Base-by-base conservation (phyloP, 2,329 filamentous ascomycete species). In the Colletotrichum filicis region DNA sequence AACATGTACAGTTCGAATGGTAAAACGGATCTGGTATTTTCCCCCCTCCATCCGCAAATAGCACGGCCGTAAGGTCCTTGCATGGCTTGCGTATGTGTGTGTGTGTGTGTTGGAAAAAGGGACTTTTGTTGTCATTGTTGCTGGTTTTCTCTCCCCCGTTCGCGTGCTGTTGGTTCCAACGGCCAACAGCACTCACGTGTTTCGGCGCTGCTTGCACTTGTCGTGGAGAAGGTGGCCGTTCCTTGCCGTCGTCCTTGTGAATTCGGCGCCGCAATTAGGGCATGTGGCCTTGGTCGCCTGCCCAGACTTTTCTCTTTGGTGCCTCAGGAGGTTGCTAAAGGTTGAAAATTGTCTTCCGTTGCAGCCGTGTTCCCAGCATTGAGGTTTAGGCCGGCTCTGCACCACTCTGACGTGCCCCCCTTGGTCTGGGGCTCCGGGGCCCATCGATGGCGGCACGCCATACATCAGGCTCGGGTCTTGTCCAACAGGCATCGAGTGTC, bases 361-460 rank as follows among this genome's bases (percentile, higher is more conserved):
- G 86, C 96, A 98, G 12, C 95, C 96, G 79, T 98, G 96, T 74
- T 98, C 96, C 94, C 94, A 98, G 83, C 96, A 98, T 81, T 97
- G 95, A 58, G 95, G 95, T 84, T 97, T 97, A n/a, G 95, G 95
- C 76, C 94, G 90, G 77, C 91, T 92, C 81, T 93, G 92, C 22
- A 95, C 88, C 19, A 95, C 90, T 72, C 93, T 88, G 52, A 94
- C 91, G 76, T 91, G 85, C 56, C 85, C 81, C 74, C 85, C 83
- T 74, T 84, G 81, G 75, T 76, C 77, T 78, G 65, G 76, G 55
- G 30, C 32, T 67, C 80, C 70, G 59, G 77, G 74, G 72, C 79
- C 76, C 62, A 86, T 78, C 61, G 79, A 80, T 73, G 68, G 81
- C 66, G 76, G 83, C 16, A 86, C 80, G 28, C 84, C 82, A 76